These are phyloP conservation scores for Lasiodiplodia sp. DNA, from an alignment of 2,329 filamentous ascomycete genomes.

Conservation along the genomic window DNA sequence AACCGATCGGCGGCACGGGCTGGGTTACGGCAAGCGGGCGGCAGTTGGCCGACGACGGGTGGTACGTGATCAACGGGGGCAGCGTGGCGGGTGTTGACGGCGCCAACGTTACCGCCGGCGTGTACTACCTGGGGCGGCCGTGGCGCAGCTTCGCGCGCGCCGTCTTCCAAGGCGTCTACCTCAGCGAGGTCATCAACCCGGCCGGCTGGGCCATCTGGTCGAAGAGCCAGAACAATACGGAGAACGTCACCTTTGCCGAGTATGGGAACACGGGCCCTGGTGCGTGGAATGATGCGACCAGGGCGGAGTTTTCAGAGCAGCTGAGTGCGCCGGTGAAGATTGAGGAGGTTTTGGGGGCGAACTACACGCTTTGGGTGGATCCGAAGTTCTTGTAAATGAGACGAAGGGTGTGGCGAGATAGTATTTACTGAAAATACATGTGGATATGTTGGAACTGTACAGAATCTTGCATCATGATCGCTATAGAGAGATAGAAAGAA, in stretches of 20 bases:
- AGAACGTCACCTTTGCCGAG: constrained; percentile 46
- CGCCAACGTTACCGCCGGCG: constrained; percentile 42
- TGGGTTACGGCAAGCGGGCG: constrained; percentile 38
- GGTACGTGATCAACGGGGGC: constrained; percentile 62
- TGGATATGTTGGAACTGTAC: too few relatives aligned
- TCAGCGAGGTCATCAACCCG: constrained; percentile 62
- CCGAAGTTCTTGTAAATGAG: constrained; percentile 30
- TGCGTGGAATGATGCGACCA: constrained; percentile 47
- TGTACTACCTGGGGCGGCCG: constrained; percentile 57
- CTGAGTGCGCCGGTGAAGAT: constrained; percentile 46
- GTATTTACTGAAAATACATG: too few relatives aligned
- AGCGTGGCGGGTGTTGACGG: constrained; percentile 49
- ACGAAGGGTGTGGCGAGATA: too few relatives aligned
- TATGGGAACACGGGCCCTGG: constrained; percentile 65
- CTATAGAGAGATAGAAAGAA: too few relatives aligned
- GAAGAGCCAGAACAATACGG: constrained; percentile 46
- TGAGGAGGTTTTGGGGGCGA: constrained; percentile 53
- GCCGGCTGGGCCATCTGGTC: constrained; percentile 58
- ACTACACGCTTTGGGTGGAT: constrained; percentile 54
- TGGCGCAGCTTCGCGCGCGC: constrained; percentile 57
- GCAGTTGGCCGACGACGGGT: constrained; percentile 39
- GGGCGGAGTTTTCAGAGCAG: constrained; percentile 33
- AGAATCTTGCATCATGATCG: too few relatives aligned
- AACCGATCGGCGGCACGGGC: constrained; percentile 20
- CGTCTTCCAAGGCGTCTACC: constrained; percentile 55